Conservation (phyloP, 106 monocot species). For the Cymbidium sinense region DNA sequence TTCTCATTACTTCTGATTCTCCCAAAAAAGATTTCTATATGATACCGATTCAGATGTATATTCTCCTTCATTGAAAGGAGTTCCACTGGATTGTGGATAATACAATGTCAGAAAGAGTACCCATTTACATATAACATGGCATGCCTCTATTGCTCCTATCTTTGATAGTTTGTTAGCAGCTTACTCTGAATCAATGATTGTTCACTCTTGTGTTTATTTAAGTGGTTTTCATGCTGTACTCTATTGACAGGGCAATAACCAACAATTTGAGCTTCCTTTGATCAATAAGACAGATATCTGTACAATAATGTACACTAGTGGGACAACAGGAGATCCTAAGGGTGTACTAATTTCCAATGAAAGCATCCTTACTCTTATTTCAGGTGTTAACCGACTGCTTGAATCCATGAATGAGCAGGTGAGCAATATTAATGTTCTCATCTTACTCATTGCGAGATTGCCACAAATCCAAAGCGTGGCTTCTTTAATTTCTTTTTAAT, state of each 20-base stretch:
- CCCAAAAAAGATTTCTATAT: background rate
- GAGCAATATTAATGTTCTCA: background rate
- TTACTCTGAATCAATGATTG: background rate
- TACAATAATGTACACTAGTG: constrained; percentile 99
- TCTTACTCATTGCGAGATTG: background rate
- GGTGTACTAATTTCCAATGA: constrained; percentile 90
- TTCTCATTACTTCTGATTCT: background rate
- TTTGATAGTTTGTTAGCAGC: background rate
- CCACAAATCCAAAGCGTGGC: background rate
- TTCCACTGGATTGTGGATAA: background rate
- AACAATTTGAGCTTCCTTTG: constrained; percentile 62
- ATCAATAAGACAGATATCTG: constrained; percentile 58
- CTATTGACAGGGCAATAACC: constrained; percentile 46
- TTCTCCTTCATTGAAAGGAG: background rate
- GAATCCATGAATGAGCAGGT: constrained; percentile 50
- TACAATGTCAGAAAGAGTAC: background rate
- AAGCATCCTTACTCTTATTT: constrained; percentile 62
- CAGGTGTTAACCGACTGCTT: constrained; percentile 46
- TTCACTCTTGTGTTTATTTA: background rate
- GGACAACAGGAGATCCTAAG: constrained; percentile 98
- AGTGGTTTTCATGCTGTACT: background rate
- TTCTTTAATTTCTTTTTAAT: background rate
- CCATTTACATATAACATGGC: background rate
- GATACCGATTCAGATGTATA: background rate
- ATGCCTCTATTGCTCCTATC: background rate